phyloP scores from a whole-genome alignment of 176 grass and related monocot genomes.

The Alopecurus myosuroides region DNA sequence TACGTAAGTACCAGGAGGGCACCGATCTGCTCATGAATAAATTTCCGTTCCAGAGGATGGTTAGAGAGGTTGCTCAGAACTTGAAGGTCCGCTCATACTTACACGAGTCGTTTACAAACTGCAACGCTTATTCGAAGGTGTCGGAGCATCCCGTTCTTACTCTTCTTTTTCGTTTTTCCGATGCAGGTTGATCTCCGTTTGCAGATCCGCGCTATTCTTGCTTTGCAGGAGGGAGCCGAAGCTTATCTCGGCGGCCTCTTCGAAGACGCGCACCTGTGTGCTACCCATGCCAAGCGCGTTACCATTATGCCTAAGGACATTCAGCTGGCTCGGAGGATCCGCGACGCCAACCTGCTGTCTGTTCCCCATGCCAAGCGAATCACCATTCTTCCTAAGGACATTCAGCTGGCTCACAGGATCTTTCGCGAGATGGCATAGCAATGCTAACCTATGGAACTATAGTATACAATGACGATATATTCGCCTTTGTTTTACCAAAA shows the following conservation, averaged over 20 bases:
- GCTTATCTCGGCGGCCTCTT: conserved; percentile 84
- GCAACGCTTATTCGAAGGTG: background rate
- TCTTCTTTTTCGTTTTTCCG: background rate
- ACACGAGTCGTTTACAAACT: background rate
- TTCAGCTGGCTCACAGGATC: too few species aligned
- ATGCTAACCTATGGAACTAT: background rate
- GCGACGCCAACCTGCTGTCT: too few species aligned
- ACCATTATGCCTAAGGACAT: conserved; percentile 78
- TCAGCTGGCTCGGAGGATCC: conserved; percentile 59
- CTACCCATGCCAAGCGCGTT: conserved; percentile 62
- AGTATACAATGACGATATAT: background rate
- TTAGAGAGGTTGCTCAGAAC: conserved; percentile 81
- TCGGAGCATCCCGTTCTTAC: background rate
- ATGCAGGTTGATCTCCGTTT: conserved; percentile 47
- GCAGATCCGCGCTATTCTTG: conserved; percentile 68
- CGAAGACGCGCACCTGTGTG: conserved; percentile 66
- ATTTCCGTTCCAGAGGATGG: conserved; percentile 75
- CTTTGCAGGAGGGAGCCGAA: conserved; percentile 80
- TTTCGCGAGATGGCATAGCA: conserved; percentile 25
- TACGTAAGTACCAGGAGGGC: conserved; percentile 97
- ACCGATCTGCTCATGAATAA: conserved; percentile 89
- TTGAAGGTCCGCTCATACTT: conserved; percentile 41
- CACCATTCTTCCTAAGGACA: too few species aligned
- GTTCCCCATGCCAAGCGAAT: too few species aligned
- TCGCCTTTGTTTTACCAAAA: background rate